These are phyloP conservation scores for Blastobotrys arbuscula DNA, from an alignment of 1,139 yeast species.

Conservation along the genomic window DNA sequence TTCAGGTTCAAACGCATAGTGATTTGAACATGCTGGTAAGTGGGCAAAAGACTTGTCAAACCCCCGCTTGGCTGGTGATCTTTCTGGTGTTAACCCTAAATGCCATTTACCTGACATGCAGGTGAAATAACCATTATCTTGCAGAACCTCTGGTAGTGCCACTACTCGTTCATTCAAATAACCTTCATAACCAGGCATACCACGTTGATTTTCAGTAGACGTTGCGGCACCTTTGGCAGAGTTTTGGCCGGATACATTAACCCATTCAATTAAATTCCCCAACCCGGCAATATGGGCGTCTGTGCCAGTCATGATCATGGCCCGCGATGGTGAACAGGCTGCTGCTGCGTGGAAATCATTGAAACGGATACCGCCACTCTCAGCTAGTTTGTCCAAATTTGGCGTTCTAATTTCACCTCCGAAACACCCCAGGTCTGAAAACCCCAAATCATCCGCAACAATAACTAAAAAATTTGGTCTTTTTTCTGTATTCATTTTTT, in stretches of 20 bases:
- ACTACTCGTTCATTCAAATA: constrained; percentile 49
- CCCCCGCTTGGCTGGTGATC: constrained; percentile 49
- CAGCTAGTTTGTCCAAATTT: constrained; percentile 43
- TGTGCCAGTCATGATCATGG: constrained; percentile 57
- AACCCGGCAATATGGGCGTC: constrained; percentile 58
- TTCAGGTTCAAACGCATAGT: constrained; percentile 45
- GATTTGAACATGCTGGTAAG: constrained; percentile 56
- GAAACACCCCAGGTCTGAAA: constrained; percentile 51
- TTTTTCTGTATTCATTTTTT: constrained; percentile 4
- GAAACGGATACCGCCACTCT: constrained; percentile 35
- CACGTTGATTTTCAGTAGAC: constrained; percentile 21
- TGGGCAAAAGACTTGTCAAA: constrained; percentile 47
- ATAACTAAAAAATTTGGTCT: constrained; percentile 46
- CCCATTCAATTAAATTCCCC: constrained; percentile 54
- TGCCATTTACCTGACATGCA: constrained; percentile 57
- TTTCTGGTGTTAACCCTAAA: constrained; percentile 44
- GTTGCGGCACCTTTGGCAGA: constrained; percentile 19
- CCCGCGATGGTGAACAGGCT: constrained; percentile 60
- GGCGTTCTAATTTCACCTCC: constrained; percentile 60
- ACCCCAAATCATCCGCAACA: constrained; percentile 60
- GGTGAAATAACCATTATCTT: constrained; percentile 47
- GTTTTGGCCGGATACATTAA: constrained; percentile 33
- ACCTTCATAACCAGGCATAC: constrained; percentile 55
- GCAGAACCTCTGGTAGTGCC: constrained; percentile 47
- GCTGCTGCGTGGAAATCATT: constrained; percentile 61